phyloP scores from a whole-genome alignment of 2,329 filamentous ascomycete species.

The Verticillium albo-atrum region DNA sequence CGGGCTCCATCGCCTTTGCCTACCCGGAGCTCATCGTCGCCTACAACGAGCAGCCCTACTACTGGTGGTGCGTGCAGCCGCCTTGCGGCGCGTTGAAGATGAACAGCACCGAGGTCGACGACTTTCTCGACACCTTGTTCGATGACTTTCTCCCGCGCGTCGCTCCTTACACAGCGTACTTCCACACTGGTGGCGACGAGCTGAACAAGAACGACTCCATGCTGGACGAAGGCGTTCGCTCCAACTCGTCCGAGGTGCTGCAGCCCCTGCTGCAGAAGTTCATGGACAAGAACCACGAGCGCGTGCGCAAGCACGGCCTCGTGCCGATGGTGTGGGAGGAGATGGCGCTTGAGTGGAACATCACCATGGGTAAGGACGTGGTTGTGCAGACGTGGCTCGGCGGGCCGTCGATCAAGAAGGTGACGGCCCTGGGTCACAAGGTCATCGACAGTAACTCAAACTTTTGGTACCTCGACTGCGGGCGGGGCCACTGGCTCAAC shows the following conservation, averaged over 20 bases:
- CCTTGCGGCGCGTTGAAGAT: conserved; percentile 71
- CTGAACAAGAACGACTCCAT: conserved; percentile 72
- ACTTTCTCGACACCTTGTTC: conserved; percentile 69
- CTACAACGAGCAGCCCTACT: conserved; percentile 52
- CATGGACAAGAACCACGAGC: conserved; percentile 63
- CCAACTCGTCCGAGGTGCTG: conserved; percentile 60
- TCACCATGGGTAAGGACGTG: conserved; percentile 65
- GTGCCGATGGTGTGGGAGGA: conserved; percentile 85
- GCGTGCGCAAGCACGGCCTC: conserved; percentile 59
- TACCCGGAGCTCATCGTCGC: conserved; percentile 70
- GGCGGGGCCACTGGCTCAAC: conserved; percentile 74
- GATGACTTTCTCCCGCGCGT: conserved; percentile 73
- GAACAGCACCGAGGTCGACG: conserved; percentile 64
- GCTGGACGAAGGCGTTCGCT: conserved; percentile 68
- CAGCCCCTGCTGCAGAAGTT: conserved; percentile 75
- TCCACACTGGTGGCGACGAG: conserved; percentile 87
- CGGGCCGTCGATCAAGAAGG: conserved; percentile 53
- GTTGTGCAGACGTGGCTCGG: conserved; percentile 78
- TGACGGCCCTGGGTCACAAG: conserved; percentile 61
- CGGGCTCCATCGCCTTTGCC: conserved; percentile 59
- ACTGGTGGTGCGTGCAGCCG: conserved; percentile 56
- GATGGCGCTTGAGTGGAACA: conserved; percentile 73
- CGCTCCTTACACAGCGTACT: conserved; percentile 65
- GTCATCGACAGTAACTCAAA: conserved; percentile 73
- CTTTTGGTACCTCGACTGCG: conserved; percentile 82